Conservation (phyloP, 768 basidiomycete species). For the Mycena olivaceomarginata region DNA sequence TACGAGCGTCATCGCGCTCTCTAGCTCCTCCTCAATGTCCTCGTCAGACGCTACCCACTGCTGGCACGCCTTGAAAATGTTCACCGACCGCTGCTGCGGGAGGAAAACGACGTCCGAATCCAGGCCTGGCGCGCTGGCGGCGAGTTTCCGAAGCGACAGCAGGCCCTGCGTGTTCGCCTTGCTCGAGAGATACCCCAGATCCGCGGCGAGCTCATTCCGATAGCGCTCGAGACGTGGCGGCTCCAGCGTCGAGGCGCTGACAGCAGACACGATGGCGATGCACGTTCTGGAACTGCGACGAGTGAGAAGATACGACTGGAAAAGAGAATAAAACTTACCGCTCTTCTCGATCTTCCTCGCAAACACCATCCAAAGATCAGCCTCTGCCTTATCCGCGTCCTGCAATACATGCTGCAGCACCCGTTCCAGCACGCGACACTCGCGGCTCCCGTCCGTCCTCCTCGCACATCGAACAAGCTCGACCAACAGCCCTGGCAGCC, state of each 20-base stretch:
- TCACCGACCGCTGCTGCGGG: slow-evolving; percentile 89
- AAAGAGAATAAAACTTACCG: slow-evolving; percentile 64
- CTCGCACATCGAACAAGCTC: slow-evolving; percentile 55
- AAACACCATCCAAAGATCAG: slow-evolving; percentile 86
- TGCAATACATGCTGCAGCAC: slow-evolving; percentile 78
- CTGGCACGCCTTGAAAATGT: slow-evolving; percentile 89
- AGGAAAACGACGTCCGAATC: slow-evolving; percentile 91
- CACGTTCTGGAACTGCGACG: slow-evolving; percentile 80
- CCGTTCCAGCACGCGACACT: slow-evolving; percentile 75
- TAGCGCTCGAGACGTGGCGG: slow-evolving; percentile 85
- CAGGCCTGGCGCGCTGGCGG: slow-evolving; percentile 83
- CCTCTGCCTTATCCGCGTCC: slow-evolving; percentile 77
- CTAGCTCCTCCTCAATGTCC: slow-evolving; percentile 85
- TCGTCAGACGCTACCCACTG: slow-evolving; percentile 84
- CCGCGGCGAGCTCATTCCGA: slow-evolving; percentile 94
- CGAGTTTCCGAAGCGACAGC: slow-evolving; percentile 78
- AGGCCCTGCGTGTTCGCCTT: slow-evolving; percentile 85
- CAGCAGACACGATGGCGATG: slow-evolving; percentile 77
- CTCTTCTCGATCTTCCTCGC: slow-evolving; percentile 78
- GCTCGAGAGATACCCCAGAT: slow-evolving; percentile 76
- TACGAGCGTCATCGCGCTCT: slow-evolving; percentile 84
- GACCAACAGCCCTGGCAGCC: slow-evolving; percentile 54
- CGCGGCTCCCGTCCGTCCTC: slow-evolving; percentile 68
- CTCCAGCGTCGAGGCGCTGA: slow-evolving; percentile 80
- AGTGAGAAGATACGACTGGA: not conserved